phyloP scores from a whole-genome alignment of 352 stramenopile species.

The Labyrinthula sp. region DNA sequence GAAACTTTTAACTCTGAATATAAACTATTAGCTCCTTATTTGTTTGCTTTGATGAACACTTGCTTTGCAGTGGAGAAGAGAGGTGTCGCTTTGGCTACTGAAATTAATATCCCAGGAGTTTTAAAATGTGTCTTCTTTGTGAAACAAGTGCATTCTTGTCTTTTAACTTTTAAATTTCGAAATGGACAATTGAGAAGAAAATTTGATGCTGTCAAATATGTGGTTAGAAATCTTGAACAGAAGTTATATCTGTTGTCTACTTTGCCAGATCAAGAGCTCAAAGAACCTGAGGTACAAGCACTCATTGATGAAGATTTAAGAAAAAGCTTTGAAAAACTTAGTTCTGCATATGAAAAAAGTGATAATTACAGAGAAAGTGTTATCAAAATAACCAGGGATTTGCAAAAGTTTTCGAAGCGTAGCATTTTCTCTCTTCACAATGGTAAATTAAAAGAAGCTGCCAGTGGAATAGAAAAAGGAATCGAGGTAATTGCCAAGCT shows the following conservation, averaged over 20 bases:
- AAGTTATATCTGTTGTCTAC: slow-evolving; percentile 37
- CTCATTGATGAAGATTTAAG: slow-evolving; percentile 28
- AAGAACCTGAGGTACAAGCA: neutral
- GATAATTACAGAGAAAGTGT: slow-evolving; percentile 34
- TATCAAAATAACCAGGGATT: slow-evolving; percentile 34
- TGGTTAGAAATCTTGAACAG: slow-evolving; percentile 34
- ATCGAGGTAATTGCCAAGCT: neutral
- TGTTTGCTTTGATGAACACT: too few species aligned
- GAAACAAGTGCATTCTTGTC: too few species aligned
- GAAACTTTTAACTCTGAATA: too few species aligned
- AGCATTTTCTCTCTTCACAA: slow-evolving; percentile 31
- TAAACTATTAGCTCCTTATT: too few species aligned
- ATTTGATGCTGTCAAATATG: slow-evolving; percentile 38
- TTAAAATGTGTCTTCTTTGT: too few species aligned
- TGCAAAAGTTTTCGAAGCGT: slow-evolving; percentile 36
- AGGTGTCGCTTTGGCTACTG: too few species aligned
- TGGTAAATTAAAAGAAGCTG: slow-evolving; percentile 2
- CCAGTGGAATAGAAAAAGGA: slow-evolving; percentile 6
- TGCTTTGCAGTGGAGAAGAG: too few species aligned
- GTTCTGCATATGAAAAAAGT: slow-evolving; percentile 14
- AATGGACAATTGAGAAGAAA: slow-evolving; percentile 36
- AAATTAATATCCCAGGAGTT: too few species aligned
- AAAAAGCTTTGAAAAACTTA: slow-evolving; percentile 16
- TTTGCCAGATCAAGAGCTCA: slow-evolving; percentile 6
- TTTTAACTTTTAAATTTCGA: slow-evolving; percentile 33